Percentiles rank a stretch among this genome's conserved stretches.
These are phyloP conservation scores for Phanerodontia chrysosporium DNA, from an alignment of 768 basidiomycete genomes.

Conservation along the genomic window DNA sequence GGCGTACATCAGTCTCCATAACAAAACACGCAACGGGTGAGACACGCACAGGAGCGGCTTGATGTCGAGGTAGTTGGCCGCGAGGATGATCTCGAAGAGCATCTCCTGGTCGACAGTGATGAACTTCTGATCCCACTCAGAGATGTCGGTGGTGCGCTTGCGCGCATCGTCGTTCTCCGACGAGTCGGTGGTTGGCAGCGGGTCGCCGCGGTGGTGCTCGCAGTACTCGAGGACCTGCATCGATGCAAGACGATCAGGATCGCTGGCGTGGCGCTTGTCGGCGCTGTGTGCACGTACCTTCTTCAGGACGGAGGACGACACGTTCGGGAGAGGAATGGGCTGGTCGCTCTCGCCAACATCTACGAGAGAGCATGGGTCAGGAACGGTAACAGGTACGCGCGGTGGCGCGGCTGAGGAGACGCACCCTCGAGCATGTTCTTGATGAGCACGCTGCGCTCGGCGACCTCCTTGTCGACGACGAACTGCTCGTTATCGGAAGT, in stretches of 20 bases:
- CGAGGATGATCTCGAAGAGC: constrained; percentile 99
- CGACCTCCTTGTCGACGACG: constrained; percentile 88
- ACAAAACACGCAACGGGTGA: constrained; percentile 2
- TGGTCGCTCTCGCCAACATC: constrained; percentile 95
- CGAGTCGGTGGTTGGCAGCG: constrained; percentile 81
- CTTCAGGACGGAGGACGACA: constrained; percentile 87
- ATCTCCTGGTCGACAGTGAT: constrained; percentile 99
- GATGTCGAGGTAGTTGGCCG: constrained; percentile 99
- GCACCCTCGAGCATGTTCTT: constrained; percentile 99
- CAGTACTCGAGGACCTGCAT: constrained; percentile 94
- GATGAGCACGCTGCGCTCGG: constrained; percentile 92
- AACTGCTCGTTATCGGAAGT: constrained; percentile 97
- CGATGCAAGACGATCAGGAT: constrained; percentile 5
- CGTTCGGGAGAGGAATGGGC: constrained; percentile 92
- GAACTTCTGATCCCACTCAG: constrained; percentile 99
- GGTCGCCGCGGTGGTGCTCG: constrained; percentile 97
- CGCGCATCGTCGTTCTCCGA: constrained; percentile 88
- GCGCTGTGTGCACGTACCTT: constrained; percentile 51
- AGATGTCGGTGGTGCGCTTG: constrained; percentile 97
- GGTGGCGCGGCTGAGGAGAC: constrained; percentile 14
- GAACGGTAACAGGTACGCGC: background rate
- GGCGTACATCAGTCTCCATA: background rate
- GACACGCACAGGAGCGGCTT: constrained; percentile 86
- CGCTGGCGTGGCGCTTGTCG: background rate
- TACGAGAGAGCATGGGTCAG: constrained; percentile 27